Conservation (phyloP, 2,329 filamentous ascomycete genomes). For the Hirsutella rhossiliensis region DNA sequence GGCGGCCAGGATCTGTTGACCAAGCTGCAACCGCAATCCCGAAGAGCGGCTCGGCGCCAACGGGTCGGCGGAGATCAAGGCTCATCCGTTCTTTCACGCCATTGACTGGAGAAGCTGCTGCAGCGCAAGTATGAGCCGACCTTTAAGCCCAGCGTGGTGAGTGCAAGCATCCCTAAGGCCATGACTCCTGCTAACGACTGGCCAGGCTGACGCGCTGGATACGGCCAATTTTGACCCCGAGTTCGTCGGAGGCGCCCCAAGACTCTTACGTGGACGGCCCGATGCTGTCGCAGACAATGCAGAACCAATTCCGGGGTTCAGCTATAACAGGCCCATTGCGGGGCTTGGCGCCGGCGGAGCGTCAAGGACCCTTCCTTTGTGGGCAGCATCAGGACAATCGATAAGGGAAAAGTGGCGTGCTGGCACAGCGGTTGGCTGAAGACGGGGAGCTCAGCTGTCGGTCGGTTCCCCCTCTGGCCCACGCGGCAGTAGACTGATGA, state of each 20-base stretch:
- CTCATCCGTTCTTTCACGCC: slow-evolving; percentile 96
- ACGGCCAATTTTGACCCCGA: slow-evolving; percentile 87
- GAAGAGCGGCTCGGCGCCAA: slow-evolving; percentile 82
- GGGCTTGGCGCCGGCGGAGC: slow-evolving; percentile 81
- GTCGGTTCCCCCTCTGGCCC: not conserved
- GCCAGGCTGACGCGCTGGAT: slow-evolving; percentile 70
- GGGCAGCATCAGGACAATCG: slow-evolving; percentile 44
- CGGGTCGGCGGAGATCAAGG: slow-evolving; percentile 94
- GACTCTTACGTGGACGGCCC: slow-evolving; percentile 92
- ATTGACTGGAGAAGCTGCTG: slow-evolving; percentile 95
- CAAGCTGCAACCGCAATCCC: slow-evolving; percentile 80
- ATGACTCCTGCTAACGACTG: not conserved
- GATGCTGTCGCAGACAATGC: slow-evolving; percentile 85
- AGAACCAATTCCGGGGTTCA: slow-evolving; percentile 91
- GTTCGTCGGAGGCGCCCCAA: slow-evolving; percentile 72
- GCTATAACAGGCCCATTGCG: slow-evolving; percentile 90
- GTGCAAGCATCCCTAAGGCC: slow-evolving; percentile 26
- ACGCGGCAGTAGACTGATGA: not conserved
- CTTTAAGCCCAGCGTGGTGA: slow-evolving; percentile 92
- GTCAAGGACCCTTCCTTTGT: slow-evolving; percentile 74
- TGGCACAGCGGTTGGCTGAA: not conserved
- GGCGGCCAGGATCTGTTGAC: slow-evolving; percentile 82
- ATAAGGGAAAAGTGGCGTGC: slow-evolving; percentile 11
- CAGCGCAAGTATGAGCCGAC: slow-evolving; percentile 97
- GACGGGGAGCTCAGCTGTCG: not conserved